Percentiles rank a stretch among this genome's conserved stretches.
phyloP scores from a whole-genome alignment of 129 eudicot species.

The Flaveria linearis region DNA sequence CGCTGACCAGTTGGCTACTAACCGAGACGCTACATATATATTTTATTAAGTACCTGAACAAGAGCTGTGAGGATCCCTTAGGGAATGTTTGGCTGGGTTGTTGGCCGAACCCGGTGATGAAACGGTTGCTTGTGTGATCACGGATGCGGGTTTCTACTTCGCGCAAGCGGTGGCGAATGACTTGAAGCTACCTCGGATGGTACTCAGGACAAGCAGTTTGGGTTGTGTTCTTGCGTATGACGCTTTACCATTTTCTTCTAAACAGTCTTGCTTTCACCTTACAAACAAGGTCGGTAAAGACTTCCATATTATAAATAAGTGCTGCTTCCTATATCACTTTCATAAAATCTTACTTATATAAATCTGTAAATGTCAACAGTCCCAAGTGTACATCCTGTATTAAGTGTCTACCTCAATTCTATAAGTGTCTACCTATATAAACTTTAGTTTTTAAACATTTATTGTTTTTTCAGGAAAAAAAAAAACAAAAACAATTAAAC shows the following conservation, averaged over 20 bases:
- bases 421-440: too few relatives aligned
- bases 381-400: too few relatives aligned
- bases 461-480: too few relatives aligned
- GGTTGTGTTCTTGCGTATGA: slow-evolving; percentile 31
- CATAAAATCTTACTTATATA: too few relatives aligned
- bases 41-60: slow-evolving; percentile 24
- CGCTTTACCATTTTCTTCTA: slow-evolving; percentile 23
- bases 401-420: too few relatives aligned
- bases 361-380: too few relatives aligned
- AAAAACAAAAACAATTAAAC: too few relatives aligned
- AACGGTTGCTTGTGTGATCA: slow-evolving; percentile 46
- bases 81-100: slow-evolving; percentile 27
- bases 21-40: neutral
- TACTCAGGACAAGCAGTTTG: slow-evolving; percentile 39
- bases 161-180: slow-evolving; percentile 42
- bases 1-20: neutral
- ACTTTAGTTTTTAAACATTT: too few relatives aligned
- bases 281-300: slow-evolving; percentile 24
- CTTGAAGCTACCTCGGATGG: slow-evolving; percentile 45
- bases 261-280: slow-evolving; percentile 31
- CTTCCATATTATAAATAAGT: neutral
- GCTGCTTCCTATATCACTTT: too few relatives aligned
- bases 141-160: slow-evolving; percentile 50
- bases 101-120: slow-evolving; percentile 29
- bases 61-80: slow-evolving; percentile 35